Evolutionary conservation across 441 rosid genomes (phyloP).

Genomic region (Populus hybrid): DNA sequence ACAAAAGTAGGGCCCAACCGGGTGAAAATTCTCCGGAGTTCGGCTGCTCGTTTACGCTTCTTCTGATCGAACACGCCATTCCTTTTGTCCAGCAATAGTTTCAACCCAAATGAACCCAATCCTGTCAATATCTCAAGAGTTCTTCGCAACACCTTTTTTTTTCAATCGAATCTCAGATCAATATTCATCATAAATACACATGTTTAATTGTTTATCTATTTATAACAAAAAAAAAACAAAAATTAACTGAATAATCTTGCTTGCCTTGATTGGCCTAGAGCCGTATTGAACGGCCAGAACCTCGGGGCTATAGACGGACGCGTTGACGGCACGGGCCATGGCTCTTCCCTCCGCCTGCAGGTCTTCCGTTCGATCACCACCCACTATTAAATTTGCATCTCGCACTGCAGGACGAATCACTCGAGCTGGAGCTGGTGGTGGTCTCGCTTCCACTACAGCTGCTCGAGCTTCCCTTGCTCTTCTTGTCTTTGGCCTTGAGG

Average conservation of each 20-base stretch:
- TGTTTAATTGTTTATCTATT: background rate
- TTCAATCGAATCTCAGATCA: background rate
- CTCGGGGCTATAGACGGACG: constrained; percentile 68
- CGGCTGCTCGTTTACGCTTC: constrained; percentile 64
- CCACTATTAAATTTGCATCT: background rate
- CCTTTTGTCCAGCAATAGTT: constrained; percentile 60
- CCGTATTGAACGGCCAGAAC: constrained; percentile 59
- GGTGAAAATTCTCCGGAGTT: constrained; percentile 67
- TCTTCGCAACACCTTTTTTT: constrained; percentile 55
- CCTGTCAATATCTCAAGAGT: constrained; percentile 65
- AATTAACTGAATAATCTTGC: no score
- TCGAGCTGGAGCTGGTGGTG: background rate
- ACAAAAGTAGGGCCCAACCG: constrained; percentile 92
- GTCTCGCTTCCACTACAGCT: background rate
- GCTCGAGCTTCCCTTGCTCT: constrained; percentile 4
- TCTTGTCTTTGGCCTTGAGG: background rate
- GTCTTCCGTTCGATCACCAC: constrained; percentile 63
- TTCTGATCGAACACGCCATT: constrained; percentile 57
- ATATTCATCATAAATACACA: background rate
- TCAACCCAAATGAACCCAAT: constrained; percentile 64
- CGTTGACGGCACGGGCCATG: constrained; percentile 73
- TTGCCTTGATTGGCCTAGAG: constrained; percentile 69
- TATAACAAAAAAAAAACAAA: background rate
- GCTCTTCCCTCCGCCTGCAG: constrained; percentile 82
- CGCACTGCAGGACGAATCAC: background rate